Percentiles rank a stretch among this genome's conserved stretches.
These are phyloP conservation scores for Microthlaspi erraticum DNA, from an alignment of 345 rosid genomes.

Conservation along the genomic window DNA sequence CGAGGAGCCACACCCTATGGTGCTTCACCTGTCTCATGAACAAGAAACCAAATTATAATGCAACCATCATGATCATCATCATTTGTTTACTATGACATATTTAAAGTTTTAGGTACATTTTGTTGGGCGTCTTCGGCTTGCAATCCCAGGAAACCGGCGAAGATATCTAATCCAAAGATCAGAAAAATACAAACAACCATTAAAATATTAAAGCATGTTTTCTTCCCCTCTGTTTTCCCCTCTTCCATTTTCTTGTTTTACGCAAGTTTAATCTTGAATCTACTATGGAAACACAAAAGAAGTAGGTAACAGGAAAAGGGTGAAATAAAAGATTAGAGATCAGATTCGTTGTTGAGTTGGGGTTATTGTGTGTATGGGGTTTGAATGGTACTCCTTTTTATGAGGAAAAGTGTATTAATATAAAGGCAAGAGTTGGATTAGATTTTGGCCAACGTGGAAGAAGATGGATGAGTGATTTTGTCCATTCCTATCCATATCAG, in stretches of 20 bases:
- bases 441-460: constrained; percentile 9
- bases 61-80: constrained; percentile 6
- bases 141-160: constrained; percentile 20
- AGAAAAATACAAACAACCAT: constrained; percentile 5
- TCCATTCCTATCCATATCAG: constrained; percentile 16
- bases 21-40: constrained; percentile 37
- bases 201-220: not conserved
- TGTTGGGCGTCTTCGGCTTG: constrained; percentile 28
- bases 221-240: not conserved
- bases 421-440: constrained; percentile 24
- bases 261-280: not conserved
- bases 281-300: constrained; percentile 1
- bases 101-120: not conserved
- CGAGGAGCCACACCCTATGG: constrained; percentile 4
- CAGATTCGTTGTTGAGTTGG: constrained; percentile 2
- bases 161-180: constrained; percentile 29
- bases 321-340: constrained; percentile 4
- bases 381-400: not conserved
- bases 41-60: not conserved
- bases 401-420: constrained; percentile 16
- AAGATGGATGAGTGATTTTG: not conserved
- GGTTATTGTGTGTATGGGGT: constrained; percentile 11
- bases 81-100: not conserved
- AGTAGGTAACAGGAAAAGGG: not conserved
- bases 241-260: constrained; percentile 25